Evolutionary conservation across 2,329 filamentous ascomycete genomes (phyloP).

Genomic region (Dichotomopilus funicola): DNA sequence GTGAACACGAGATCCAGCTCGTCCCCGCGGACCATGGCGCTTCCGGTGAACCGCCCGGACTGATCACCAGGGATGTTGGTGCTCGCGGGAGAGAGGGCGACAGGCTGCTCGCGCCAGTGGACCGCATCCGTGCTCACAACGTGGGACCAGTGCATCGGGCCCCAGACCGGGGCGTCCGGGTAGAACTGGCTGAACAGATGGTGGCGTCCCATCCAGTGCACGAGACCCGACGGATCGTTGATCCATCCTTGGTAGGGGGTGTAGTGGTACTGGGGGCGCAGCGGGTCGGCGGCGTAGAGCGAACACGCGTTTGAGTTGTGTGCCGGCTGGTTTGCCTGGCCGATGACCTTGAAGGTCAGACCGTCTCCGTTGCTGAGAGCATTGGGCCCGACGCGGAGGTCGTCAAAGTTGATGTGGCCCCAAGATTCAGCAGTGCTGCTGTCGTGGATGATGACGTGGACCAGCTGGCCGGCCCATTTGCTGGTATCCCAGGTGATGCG

Average conservation of each 20-base stretch:
- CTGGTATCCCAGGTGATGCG: constrained; percentile 29
- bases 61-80: constrained; percentile 12
- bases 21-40: constrained; percentile 19
- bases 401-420: constrained; percentile 29
- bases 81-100: constrained; percentile 20
- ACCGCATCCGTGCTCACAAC: constrained; percentile 23
- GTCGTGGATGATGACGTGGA: constrained; percentile 21
- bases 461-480: constrained; percentile 23
- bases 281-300: constrained; percentile 24
- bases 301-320: constrained; percentile 14
- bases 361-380: constrained; percentile 23
- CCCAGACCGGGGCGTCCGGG: constrained; percentile 23
- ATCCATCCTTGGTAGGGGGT: constrained; percentile 27
- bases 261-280: constrained; percentile 26
- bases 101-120: constrained; percentile 23
- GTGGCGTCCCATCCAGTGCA: constrained; percentile 23
- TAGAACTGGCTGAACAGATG: constrained; percentile 27
- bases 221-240: constrained; percentile 25
- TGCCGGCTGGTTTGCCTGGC: constrained; percentile 25
- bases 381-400: constrained; percentile 26
- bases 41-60: constrained; percentile 25
- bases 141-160: constrained; percentile 26
- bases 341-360: constrained; percentile 26
- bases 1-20: constrained; percentile 22
- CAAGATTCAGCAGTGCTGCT: constrained; percentile 17